Evolutionary conservation across 1,139 yeast genomes (phyloP).

Genomic region (Diutina catenulata): DNA sequence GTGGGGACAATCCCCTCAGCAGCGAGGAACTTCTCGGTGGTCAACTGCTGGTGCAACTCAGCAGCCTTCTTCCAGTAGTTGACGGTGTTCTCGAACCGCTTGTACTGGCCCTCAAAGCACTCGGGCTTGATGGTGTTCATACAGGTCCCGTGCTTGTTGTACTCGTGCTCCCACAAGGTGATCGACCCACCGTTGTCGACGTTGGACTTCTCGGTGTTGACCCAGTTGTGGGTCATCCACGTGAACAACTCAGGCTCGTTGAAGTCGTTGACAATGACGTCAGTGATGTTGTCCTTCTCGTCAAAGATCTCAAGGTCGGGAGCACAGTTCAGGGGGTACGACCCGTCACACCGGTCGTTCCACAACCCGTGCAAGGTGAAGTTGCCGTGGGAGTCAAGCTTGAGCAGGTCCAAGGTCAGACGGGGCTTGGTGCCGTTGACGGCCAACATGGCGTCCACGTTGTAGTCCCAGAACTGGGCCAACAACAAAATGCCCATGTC

Average conservation of each 20-base stretch:
- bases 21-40: slow-evolving; percentile 23
- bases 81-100: slow-evolving; percentile 21
- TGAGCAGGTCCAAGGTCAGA: slow-evolving; percentile 7
- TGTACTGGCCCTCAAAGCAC: slow-evolving; percentile 24
- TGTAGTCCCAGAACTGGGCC: slow-evolving; percentile 32
- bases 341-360: slow-evolving; percentile 28
- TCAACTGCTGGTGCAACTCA: slow-evolving; percentile 23
- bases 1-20: slow-evolving; percentile 25
- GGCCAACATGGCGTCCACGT: slow-evolving; percentile 12
- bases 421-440: slow-evolving; percentile 6
- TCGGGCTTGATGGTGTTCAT: slow-evolving; percentile 27
- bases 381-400: slow-evolving; percentile 10
- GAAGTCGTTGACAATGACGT: slow-evolving; percentile 19
- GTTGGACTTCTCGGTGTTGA: slow-evolving; percentile 20
- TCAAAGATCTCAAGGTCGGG: slow-evolving; percentile 19
- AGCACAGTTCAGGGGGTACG: slow-evolving; percentile 22
- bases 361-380: slow-evolving; percentile 34
- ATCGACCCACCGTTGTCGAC: slow-evolving; percentile 8
- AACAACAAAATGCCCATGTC: slow-evolving; percentile 23
- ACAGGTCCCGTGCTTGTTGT: slow-evolving; percentile 35
- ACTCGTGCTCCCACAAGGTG: slow-evolving; percentile 31
- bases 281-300: slow-evolving; percentile 17
- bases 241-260: slow-evolving; percentile 18
- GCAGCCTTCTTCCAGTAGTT: slow-evolving; percentile 23
- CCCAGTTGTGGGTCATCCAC: slow-evolving; percentile 25